These are phyloP conservation scores for Lachnellula suecica DNA, from an alignment of 2,329 filamentous ascomycete species.

Conservation along the genomic window DNA sequence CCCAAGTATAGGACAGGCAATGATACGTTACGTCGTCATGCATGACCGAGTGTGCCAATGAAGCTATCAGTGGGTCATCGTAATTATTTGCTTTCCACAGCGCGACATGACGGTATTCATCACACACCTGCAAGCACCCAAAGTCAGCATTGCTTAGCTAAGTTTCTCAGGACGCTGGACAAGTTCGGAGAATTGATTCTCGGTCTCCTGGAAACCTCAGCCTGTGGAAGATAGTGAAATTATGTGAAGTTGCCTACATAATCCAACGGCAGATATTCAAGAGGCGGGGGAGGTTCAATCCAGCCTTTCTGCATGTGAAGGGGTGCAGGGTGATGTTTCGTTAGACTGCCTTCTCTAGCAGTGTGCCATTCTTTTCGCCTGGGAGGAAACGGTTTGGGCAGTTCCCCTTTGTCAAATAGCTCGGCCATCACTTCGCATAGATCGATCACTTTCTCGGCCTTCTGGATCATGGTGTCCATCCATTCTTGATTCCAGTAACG, in stretches of 20 bases:
- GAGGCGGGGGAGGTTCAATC: background rate
- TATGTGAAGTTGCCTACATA: too few species aligned
- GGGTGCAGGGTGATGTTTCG: slow-evolving; percentile 4
- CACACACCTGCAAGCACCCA: too few species aligned
- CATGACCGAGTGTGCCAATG: slow-evolving; percentile 7
- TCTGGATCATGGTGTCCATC: slow-evolving; percentile 12
- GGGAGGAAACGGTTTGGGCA: slow-evolving; percentile 1
- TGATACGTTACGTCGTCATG: slow-evolving; percentile 6
- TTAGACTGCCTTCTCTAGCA: background rate
- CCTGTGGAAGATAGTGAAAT: too few species aligned
- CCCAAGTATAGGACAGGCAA: slow-evolving; percentile 15
- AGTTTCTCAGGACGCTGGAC: too few species aligned
- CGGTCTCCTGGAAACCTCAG: too few species aligned
- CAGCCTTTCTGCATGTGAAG: background rate
- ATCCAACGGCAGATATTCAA: slow-evolving; percentile 10
- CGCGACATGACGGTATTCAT: slow-evolving; percentile 7
- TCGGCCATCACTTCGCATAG: slow-evolving; percentile 11
- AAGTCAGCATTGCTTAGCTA: too few species aligned
- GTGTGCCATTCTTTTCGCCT: slow-evolving; percentile 1
- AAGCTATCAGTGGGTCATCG: slow-evolving; percentile 5
- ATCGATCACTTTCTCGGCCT: slow-evolving; percentile 6
- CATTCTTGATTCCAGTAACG: slow-evolving; percentile 13
- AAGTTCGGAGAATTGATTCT: too few species aligned
- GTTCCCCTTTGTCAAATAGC: slow-evolving; percentile 9
- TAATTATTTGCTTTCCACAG: slow-evolving; percentile 6